Conservation (phyloP, 192 early-diverging fungal genomes). For the Anaeromyces robustus region DNA sequence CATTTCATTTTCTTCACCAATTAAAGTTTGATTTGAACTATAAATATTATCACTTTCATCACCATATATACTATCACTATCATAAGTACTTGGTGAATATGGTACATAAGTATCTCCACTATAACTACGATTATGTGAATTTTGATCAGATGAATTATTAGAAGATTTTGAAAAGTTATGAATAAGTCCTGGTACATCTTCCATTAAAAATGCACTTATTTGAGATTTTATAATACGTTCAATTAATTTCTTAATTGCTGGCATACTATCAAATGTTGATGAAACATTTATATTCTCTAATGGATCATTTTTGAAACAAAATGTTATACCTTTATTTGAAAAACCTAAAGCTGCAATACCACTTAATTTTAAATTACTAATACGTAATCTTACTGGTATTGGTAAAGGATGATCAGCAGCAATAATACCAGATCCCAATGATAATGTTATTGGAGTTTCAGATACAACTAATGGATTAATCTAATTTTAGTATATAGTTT, state of each 20-base stretch:
- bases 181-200: constrained; percentile 83
- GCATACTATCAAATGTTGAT: constrained; percentile 92
- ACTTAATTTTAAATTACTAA: constrained; percentile 70
- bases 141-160: background rate
- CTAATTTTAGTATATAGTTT: too few relatives aligned
- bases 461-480: constrained; percentile 18
- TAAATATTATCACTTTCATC: background rate
- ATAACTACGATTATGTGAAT: background rate
- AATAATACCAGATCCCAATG: constrained; percentile 50
- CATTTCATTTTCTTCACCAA: background rate
- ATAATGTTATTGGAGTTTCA: constrained; percentile 16
- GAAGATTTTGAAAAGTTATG: constrained; percentile 57
- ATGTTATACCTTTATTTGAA: constrained; percentile 79
- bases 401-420: constrained; percentile 87
- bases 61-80: background rate
- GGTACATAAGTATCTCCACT: background rate
- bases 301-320: constrained; percentile 96
- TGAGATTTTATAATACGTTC: constrained; percentile 83
- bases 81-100: background rate
- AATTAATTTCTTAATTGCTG: constrained; percentile 70
- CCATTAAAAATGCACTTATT: constrained; percentile 76
- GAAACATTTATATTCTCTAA: constrained; percentile 82
- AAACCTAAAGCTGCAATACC: constrained; percentile 91
- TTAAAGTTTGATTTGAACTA: background rate
- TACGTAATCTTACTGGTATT: constrained; percentile 87